phyloP scores from a whole-genome alignment of 345 rosid genomes.

The Syzygium jambos region DNA sequence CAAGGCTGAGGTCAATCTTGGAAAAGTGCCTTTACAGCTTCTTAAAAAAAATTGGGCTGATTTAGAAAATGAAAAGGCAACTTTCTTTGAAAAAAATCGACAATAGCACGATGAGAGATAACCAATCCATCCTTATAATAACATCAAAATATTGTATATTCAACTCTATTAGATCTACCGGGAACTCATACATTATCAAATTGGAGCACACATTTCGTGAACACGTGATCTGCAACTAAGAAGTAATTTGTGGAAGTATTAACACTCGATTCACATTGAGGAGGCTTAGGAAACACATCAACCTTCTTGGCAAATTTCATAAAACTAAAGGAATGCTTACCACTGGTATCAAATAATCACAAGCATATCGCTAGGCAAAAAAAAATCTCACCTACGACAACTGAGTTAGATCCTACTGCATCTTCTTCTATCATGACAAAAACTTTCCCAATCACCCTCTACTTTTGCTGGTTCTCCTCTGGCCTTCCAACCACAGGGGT shows the following conservation, averaged over 20 bases:
- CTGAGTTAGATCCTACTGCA: background rate
- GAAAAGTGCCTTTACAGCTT: background rate
- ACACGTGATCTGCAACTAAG: background rate
- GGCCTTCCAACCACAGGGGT: background rate
- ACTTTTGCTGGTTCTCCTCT: background rate
- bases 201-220: background rate
- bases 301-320: background rate
- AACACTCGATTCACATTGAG: background rate
- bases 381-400: background rate
- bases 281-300: background rate
- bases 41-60: background rate
- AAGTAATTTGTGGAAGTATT: background rate
- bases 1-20: background rate
- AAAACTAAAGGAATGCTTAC: background rate
- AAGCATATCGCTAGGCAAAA: background rate
- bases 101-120: background rate
- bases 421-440: background rate
- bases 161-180: background rate
- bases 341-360: background rate
- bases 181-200: background rate
- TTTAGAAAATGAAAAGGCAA: background rate
- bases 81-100: background rate
- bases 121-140: background rate
- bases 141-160: background rate
- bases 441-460: background rate